These are phyloP conservation scores for Butyriboletus appendiculatus DNA, from an alignment of 1,284 basidiomycete genomes.

Conservation along the genomic window DNA sequence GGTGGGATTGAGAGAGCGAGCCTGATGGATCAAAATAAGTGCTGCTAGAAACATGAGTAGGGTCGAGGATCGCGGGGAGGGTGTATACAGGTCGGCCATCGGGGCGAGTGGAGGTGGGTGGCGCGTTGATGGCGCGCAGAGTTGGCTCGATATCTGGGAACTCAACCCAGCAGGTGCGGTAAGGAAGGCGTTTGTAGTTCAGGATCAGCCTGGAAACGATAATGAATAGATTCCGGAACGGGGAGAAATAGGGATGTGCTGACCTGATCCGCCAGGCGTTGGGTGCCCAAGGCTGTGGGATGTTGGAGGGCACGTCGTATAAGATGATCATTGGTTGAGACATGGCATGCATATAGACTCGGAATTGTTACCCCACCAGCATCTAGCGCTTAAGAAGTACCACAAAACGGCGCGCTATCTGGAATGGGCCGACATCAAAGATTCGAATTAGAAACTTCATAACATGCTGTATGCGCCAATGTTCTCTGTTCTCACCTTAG, in stretches of 20 bases:
- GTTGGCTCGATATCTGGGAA: constrained; percentile 65
- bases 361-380: not conserved
- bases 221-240: not conserved
- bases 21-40: constrained; percentile 4
- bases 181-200: constrained; percentile 69
- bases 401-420: not conserved
- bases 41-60: constrained; percentile 13
- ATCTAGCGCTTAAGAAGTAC: constrained; percentile 10
- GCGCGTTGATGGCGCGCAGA: constrained; percentile 57
- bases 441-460: not conserved
- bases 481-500: constrained; percentile 9
- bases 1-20: constrained; percentile 26
- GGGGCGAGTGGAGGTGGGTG: constrained; percentile 49
- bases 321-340: constrained; percentile 56
- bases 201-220: constrained; percentile 55
- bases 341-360: constrained; percentile 14
- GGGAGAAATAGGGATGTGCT: not conserved
- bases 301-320: constrained; percentile 63
- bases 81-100: constrained; percentile 66
- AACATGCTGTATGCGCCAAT: constrained; percentile 21
- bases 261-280: constrained; percentile 62
- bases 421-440: not conserved
- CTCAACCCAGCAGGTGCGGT: constrained; percentile 68
- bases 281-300: constrained; percentile 68
- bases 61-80: constrained; percentile 63